These are phyloP conservation scores for Ramaria rubella DNA, from an alignment of 768 basidiomycete genomes.

Conservation along the genomic window DNA sequence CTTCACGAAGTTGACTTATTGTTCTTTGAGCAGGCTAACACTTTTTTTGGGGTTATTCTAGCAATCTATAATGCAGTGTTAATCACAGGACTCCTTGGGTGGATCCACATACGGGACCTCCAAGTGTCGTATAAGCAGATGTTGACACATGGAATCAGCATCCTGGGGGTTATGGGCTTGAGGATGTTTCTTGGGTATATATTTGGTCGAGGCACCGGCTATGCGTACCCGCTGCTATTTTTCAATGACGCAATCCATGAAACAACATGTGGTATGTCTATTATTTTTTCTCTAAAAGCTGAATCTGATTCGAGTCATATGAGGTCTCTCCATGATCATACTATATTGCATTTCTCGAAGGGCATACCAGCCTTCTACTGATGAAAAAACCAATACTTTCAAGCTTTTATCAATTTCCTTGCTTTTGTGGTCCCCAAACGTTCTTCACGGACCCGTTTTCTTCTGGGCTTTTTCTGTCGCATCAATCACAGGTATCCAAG, in stretches of 20 bases:
- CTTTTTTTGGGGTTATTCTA: background rate
- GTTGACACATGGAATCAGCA: background rate
- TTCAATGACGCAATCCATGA: background rate
- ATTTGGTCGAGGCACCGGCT: background rate
- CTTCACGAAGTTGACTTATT: background rate
- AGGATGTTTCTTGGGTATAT: background rate
- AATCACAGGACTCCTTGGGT: background rate
- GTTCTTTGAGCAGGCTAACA: background rate
- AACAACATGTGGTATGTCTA: background rate
- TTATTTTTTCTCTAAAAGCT: background rate
- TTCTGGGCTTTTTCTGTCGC: background rate
- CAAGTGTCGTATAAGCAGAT: background rate
- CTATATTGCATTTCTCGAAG: background rate
- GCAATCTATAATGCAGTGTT: background rate
- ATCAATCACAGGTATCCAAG: background rate
- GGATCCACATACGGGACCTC: background rate
- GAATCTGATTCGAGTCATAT: background rate
- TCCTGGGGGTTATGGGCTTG: background rate
- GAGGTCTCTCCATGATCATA: background rate
- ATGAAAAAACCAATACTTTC: background rate
- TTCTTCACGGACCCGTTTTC: background rate
- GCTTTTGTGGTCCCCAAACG: background rate
- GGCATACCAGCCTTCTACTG: background rate
- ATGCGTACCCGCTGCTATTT: background rate
- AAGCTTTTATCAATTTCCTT: background rate